Evolutionary conservation across 2,329 filamentous ascomycete species (phyloP).

Genomic region (Helminthosporium solani): DNA sequence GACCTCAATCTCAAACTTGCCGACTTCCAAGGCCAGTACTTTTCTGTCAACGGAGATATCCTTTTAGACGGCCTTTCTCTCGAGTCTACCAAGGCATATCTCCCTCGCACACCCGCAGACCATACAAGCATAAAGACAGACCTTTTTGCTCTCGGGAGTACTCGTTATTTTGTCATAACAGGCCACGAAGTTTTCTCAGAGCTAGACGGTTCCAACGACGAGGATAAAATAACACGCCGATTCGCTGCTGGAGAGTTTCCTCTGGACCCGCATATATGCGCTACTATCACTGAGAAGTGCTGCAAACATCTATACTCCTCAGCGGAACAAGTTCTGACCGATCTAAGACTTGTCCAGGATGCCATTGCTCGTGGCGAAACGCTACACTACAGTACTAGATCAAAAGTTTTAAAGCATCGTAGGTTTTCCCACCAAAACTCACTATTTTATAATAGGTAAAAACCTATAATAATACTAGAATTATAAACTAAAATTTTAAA

Average conservation of each 20-base stretch:
- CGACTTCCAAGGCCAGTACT: constrained; percentile 15
- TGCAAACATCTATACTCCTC: constrained; percentile 14
- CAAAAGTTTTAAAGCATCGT: too few species aligned
- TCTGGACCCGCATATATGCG: constrained; percentile 5
- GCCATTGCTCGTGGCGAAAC: constrained; percentile 10
- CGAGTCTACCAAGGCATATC: constrained; percentile 20
- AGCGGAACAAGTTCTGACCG: constrained; percentile 8
- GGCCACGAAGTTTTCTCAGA: constrained; percentile 9
- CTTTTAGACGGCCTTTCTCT: constrained; percentile 10
- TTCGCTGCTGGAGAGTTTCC: constrained; percentile 7
- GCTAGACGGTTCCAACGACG: constrained; percentile 7
- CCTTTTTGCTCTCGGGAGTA: constrained; percentile 23
- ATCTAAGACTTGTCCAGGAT: constrained; percentile 10
- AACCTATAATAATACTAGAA: too few species aligned
- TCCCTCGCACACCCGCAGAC: constrained; percentile 16
- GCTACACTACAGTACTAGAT: constrained; percentile 5
- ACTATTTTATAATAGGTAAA: too few species aligned
- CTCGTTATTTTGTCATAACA: constrained; percentile 22
- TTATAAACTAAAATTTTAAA: too few species aligned
- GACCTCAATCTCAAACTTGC: constrained; percentile 13
- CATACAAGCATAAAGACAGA: constrained; percentile 18
- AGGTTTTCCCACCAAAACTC: too few species aligned
- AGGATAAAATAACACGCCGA: constrained; percentile 7
- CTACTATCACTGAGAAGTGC: constrained; percentile 7
- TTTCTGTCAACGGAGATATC: constrained; percentile 10